Conservation (phyloP, 2,329 filamentous ascomycete genomes). For the Zasmidium cellare region DNA sequence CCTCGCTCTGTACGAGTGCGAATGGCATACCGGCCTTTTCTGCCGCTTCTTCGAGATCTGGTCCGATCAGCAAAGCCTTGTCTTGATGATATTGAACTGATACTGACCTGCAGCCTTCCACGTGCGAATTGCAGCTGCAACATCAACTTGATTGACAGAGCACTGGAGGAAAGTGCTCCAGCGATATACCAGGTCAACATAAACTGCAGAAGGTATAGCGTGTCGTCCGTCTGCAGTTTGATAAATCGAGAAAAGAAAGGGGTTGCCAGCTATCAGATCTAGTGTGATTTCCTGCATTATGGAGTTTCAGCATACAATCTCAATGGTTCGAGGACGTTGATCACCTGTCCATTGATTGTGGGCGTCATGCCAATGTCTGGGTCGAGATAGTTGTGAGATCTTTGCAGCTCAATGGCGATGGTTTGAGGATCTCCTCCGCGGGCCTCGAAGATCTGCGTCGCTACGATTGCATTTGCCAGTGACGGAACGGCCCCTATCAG, state of each 20-base stretch:
- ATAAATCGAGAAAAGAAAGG: conserved; percentile 6
- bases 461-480: conserved; percentile 8
- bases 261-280: conserved; percentile 5
- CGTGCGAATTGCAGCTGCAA: conserved; percentile 1
- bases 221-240: conserved; percentile 10
- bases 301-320: background rate
- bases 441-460: conserved; percentile 11
- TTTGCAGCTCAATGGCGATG: conserved; percentile 2
- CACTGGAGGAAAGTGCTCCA: conserved; percentile 12
- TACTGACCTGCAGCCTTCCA: conserved; percentile 4
- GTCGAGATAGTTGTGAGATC: conserved; percentile 10
- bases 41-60: conserved; percentile 8
- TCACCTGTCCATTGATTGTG: conserved; percentile 11
- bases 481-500: conserved; percentile 11
- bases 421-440: conserved; percentile 6
- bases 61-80: background rate
- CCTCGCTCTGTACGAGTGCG: conserved; percentile 5
- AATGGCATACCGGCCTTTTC: conserved; percentile 6
- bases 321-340: background rate
- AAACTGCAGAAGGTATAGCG: conserved; percentile 8
- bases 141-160: conserved; percentile 3
- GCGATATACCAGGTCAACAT: conserved; percentile 10
- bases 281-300: conserved; percentile 8
- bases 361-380: conserved; percentile 14
- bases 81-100: background rate